Evolutionary conservation across 345 rosid genomes (phyloP).

Genomic region (Salix arbutifolia): DNA sequence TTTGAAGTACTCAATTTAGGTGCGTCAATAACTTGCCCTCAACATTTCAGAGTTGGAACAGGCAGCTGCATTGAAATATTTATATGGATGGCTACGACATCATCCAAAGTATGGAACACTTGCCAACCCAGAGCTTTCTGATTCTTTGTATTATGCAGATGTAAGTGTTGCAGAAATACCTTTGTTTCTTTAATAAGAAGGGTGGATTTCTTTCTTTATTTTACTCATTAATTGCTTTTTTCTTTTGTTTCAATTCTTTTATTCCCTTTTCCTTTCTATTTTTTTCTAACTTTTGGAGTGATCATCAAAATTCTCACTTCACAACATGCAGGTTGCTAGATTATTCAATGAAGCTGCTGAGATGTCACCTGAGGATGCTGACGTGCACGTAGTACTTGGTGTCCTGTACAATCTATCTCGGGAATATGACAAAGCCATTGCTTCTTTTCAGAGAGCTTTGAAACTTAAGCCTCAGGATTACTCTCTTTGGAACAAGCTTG

Average conservation of each 20-base stretch:
- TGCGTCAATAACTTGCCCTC: not conserved
- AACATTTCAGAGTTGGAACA: constrained; percentile 82
- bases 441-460: constrained; percentile 72
- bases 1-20: not conserved
- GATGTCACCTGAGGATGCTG: constrained; percentile 96
- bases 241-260: not conserved
- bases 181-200: not conserved
- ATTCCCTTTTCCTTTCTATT: not conserved
- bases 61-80: constrained; percentile 83
- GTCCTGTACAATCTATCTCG: constrained; percentile 88
- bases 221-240: not conserved
- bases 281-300: not conserved
- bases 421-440: constrained; percentile 87
- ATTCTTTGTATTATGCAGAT: constrained; percentile 74
- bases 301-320: not conserved
- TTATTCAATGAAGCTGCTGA: constrained; percentile 82
- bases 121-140: constrained; percentile 56
- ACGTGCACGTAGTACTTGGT: constrained; percentile 91
- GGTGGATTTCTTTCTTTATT: not conserved
- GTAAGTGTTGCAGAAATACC: constrained; percentile 42
- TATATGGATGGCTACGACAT: constrained; percentile 86
- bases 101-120: constrained; percentile 82
- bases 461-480: constrained; percentile 92
- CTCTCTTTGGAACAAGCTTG: constrained; percentile 98
- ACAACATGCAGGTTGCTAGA: constrained; percentile 56